A percentile compares a stretch with the other conserved stretches of the same genome.
Conservation (phyloP, 108 stramenopile species). For the Pseudonitzschia multistriata region DNA sequence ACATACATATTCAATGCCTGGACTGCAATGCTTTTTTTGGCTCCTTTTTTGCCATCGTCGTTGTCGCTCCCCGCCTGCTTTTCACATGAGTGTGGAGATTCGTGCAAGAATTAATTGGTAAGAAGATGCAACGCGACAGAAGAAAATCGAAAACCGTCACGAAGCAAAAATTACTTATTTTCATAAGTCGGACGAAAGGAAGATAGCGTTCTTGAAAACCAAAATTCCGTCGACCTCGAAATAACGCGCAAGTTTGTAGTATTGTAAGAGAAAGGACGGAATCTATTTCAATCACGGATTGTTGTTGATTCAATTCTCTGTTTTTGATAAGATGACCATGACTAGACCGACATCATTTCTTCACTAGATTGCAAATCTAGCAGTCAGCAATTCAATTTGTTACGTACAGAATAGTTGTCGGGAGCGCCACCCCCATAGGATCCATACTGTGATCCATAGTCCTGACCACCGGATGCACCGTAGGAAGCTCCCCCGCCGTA, state of each 20-base stretch:
- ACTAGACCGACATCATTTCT: not conserved
- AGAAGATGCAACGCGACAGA: not conserved
- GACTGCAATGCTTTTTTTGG: slow-evolving; percentile 81
- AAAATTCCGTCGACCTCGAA: slow-evolving; percentile 4
- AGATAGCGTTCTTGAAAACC: not conserved
- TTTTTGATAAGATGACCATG: not conserved
- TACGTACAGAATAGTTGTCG: slow-evolving; percentile 38
- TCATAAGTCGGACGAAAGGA: not conserved
- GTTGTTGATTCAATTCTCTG: not conserved
- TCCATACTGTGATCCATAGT: slow-evolving; percentile 45
- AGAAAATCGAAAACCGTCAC: not conserved
- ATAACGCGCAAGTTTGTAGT: not conserved
- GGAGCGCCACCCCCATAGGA: slow-evolving; percentile 39
- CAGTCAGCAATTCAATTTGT: not conserved
- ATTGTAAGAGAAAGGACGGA: not conserved
- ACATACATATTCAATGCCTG: slow-evolving; percentile 85
- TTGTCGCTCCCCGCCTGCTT: slow-evolving; percentile 30
- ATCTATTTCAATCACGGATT: slow-evolving; percentile 12
- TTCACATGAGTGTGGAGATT: not conserved
- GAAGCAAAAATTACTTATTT: not conserved
- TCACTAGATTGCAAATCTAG: not conserved
- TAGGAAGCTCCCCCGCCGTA: slow-evolving; percentile 37
- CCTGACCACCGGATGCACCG: slow-evolving; percentile 23
- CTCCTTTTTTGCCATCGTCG: slow-evolving; percentile 46
- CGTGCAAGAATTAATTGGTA: not conserved